A percentile compares a stretch with the other conserved stretches of the same genome.
Conservation (phyloP, 257 asterid genomes). For the Solanum phureja region DNA sequence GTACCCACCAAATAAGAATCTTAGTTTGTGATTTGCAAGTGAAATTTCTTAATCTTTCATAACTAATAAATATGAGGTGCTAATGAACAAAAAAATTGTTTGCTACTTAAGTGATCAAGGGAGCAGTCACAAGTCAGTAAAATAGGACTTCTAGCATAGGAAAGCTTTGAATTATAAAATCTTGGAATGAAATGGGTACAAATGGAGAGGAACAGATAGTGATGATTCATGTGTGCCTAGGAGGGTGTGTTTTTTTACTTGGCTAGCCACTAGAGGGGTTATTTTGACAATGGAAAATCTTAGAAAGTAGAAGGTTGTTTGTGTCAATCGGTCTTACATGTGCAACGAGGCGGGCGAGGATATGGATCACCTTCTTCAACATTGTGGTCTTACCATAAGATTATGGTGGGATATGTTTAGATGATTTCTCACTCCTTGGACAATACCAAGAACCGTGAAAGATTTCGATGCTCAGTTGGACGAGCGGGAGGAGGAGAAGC, state of each 20-base stretch:
- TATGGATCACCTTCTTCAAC: not conserved
- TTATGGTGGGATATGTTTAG: not conserved
- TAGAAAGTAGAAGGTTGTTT: not conserved
- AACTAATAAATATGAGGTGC: not conserved
- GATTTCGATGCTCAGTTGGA: not conserved
- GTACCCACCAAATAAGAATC: slow-evolving; percentile 7
- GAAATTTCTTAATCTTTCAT: not conserved
- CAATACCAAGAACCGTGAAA: not conserved
- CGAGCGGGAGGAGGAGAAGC: not conserved
- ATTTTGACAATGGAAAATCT: not conserved
- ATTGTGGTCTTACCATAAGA: not conserved
- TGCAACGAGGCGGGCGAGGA: not conserved
- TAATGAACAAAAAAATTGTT: not conserved
- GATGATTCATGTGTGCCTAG: not conserved
- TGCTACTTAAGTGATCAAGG: not conserved
- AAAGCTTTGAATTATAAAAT: not conserved
- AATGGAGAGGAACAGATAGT: not conserved
- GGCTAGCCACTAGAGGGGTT: not conserved
- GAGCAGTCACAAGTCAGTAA: not conserved
- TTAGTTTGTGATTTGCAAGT: not conserved
- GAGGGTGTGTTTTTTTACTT: not conserved
- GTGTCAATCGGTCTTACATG: not conserved
- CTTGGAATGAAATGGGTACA: not conserved
- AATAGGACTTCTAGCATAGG: not conserved
- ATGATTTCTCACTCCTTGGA: not conserved